Evolutionary conservation across 2,329 filamentous ascomycete species (phyloP), one percentile per base, ranked within the genome.

Genomic region (Alternaria metachromatica): DNA sequence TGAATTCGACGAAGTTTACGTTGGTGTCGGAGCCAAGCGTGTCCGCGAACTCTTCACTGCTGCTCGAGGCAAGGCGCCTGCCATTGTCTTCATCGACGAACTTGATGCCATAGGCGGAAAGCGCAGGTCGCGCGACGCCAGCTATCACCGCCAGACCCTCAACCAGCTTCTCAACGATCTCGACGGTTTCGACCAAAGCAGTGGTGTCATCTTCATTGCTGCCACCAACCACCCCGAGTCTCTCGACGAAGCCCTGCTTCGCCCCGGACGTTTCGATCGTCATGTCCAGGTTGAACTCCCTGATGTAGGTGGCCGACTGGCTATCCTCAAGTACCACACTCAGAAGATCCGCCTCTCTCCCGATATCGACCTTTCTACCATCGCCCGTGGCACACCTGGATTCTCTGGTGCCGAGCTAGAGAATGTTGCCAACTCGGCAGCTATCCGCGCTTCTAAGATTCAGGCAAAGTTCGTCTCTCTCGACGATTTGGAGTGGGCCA

Each of bases 1-100:
- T 62, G 96, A 99, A 80, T 99, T 99, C 77, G 96, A 99, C 76
- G 96, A 99, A 81, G 91, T 99, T 56, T 99, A 97, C 76, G 96
- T 99, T 37, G 96, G 96, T 77, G 96, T 99, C 58, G 94, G 94
- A 77, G 94, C 94, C 49, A 97, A 99, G 85, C 92, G 96, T 76
- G 95, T 99, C 53, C 93, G 96, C 63, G 96, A 97, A 66, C 87
- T 97, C n/a, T 97, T 97, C 80, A 83, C 86, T 49, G 89, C 92
- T 60, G 95, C 95, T 68, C 92, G 94, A 71, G 81, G 86, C 68
- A 97, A 98, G 83, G 90, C 94, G 4, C 95, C 95, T 25, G 88
- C 93, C 15, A 99, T 99, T 80, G 91, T 98, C 66, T 97, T 97
- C 83, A 96, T 97, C 70, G 95, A 97, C 77, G 94, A 97, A 80